Conservation (phyloP, 441 rosid genomes). For the Gossypium gossypioides region DNA sequence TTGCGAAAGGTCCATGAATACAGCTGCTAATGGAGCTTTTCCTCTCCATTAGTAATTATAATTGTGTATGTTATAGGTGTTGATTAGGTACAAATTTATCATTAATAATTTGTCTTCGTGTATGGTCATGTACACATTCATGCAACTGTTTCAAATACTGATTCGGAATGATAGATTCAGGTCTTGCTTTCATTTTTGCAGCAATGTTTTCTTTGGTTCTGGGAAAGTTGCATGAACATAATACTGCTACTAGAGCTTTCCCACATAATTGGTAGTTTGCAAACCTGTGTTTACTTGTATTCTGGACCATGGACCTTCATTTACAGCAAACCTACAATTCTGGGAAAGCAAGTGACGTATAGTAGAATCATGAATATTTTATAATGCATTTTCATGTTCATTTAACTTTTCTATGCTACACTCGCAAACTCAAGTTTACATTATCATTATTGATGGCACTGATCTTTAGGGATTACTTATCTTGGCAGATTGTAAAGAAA, state of each 20-base stretch:
- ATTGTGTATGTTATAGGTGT: neutral
- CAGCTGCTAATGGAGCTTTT: neutral
- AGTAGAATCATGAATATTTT: neutral
- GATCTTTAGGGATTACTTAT: neutral
- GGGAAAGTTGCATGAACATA: neutral
- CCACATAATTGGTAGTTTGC: neutral
- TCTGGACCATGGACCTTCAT: neutral
- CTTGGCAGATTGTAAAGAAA: constrained; percentile 36
- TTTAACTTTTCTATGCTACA: neutral
- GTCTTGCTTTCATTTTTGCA: neutral
- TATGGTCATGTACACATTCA: neutral
- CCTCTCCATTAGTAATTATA: neutral
- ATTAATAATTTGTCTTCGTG: neutral
- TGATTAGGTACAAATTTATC: neutral
- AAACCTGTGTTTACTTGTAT: neutral
- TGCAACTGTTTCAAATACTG: neutral
- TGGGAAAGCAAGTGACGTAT: neutral
- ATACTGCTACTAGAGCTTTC: neutral
- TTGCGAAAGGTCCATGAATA: neutral
- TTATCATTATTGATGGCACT: neutral
- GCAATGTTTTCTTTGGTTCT: neutral
- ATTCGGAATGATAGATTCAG: neutral
- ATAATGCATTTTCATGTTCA: neutral
- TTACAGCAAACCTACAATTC: neutral
- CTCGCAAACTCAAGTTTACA: constrained; percentile 3